Evolutionary conservation across 1,284 basidiomycete genomes (phyloP).

Genomic region (Tilletia horrida): DNA sequence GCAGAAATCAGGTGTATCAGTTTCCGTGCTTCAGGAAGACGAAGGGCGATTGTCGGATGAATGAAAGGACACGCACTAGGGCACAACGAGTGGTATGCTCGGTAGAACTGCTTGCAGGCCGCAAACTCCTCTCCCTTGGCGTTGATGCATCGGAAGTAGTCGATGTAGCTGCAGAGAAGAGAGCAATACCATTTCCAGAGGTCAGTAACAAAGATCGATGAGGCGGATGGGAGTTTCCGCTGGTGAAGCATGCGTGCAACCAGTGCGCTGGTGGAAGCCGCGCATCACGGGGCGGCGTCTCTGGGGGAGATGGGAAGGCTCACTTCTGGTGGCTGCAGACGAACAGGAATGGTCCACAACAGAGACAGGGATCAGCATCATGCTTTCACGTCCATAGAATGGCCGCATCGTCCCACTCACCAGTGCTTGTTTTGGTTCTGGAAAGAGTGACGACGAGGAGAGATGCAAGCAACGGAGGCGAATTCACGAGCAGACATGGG

Average conservation of each 20-base stretch:
- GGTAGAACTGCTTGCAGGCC: slow-evolving; percentile 98
- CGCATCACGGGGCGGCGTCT: not conserved
- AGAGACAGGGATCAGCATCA: not conserved
- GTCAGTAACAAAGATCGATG: too few relatives aligned
- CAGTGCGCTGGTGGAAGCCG: too few relatives aligned
- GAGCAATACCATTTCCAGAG: not conserved
- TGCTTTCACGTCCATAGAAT: not conserved
- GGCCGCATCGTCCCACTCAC: slow-evolving; percentile 22
- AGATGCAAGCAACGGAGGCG: not conserved
- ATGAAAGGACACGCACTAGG: slow-evolving; percentile 69
- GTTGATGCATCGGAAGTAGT: slow-evolving; percentile 95
- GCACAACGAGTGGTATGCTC: slow-evolving; percentile 92
- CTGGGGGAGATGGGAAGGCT: slow-evolving; percentile 19
- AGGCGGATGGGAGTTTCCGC: too few relatives aligned
- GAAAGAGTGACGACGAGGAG: not conserved
- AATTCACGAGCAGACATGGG: not conserved
- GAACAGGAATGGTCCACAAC: not conserved
- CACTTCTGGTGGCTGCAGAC: slow-evolving; percentile 50
- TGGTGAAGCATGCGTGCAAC: too few relatives aligned
- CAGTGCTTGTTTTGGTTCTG: slow-evolving; percentile 56
- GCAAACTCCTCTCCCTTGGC: slow-evolving; percentile 97
- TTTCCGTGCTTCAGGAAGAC: not conserved
- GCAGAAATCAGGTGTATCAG: not conserved
- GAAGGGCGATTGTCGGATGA: slow-evolving; percentile 57
- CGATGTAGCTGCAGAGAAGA: slow-evolving; percentile 45